Conservation (phyloP, 306 rosid species). For the Quercus gilva region DNA sequence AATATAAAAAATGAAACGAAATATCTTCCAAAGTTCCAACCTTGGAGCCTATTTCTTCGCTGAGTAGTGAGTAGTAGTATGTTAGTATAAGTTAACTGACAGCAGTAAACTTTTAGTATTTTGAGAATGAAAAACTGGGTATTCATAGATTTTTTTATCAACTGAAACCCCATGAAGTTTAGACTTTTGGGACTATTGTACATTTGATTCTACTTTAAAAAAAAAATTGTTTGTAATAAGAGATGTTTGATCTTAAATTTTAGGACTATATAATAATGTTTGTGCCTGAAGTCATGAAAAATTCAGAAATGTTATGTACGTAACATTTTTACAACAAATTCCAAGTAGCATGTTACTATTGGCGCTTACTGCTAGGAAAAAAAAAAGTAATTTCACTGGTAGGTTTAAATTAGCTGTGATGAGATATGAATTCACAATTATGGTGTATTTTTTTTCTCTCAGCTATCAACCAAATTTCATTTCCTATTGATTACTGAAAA, state of each 20-base stretch:
- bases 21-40: not conserved
- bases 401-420: constrained; percentile 37
- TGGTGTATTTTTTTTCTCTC: constrained; percentile 33
- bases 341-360: no score
- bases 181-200: not conserved
- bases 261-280: not conserved
- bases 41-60: not conserved
- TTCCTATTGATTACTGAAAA: not conserved
- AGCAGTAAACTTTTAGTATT: not conserved
- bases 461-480: not conserved
- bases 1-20: no score
- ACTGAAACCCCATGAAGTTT: no score
- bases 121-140: no score
- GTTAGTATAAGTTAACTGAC: not conserved
- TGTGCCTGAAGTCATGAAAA: not conserved
- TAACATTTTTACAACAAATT: no score
- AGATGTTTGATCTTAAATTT: not conserved
- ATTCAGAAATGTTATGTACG: no score
- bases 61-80: not conserved
- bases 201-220: not conserved
- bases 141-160: no score
- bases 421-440: constrained; percentile 67
- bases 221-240: not conserved
- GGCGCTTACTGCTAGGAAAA: no score
- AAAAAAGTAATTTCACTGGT: no score